Evolutionary conservation across 768 basidiomycete species (phyloP).

Genomic region (Xerocomellus dryophilus): DNA sequence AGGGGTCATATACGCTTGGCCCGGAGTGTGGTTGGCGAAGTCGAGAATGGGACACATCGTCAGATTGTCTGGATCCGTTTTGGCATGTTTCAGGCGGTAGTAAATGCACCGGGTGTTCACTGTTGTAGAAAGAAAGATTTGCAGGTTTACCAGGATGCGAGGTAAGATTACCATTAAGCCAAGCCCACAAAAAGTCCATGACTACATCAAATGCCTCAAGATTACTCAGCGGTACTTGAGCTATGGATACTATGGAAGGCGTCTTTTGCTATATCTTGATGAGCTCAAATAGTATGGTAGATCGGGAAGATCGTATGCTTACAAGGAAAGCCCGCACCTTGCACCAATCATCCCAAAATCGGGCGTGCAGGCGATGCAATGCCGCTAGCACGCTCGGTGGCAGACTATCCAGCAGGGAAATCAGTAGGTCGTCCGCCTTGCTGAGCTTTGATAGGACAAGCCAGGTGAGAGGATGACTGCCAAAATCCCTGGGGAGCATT

Average conservation of each 20-base stretch:
- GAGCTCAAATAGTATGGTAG: neutral
- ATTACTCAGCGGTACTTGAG: neutral
- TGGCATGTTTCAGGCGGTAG: conserved; percentile 50
- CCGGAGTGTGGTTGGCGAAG: conserved; percentile 75
- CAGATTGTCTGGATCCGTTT: conserved; percentile 66
- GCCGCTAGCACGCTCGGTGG: conserved; percentile 46
- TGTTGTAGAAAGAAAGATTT: conserved; percentile 28
- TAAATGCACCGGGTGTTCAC: conserved; percentile 93
- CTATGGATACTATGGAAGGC: neutral
- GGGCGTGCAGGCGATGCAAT: conserved; percentile 41
- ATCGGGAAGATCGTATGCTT: conserved; percentile 16
- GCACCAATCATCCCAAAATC: conserved; percentile 61
- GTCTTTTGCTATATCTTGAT: conserved; percentile 5
- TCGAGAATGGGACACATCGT: conserved; percentile 89
- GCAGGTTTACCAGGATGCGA: conserved; percentile 3
- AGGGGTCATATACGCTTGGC: conserved; percentile 44
- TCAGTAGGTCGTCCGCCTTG: conserved; percentile 15
- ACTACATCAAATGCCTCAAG: conserved; percentile 7
- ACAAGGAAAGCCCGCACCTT: conserved; percentile 53
- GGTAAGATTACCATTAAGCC: conserved; percentile 73
- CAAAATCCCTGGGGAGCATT: conserved; percentile 69
- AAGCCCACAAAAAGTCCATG: conserved; percentile 76
- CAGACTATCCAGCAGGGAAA: conserved; percentile 40
- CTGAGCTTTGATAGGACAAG: conserved; percentile 33
- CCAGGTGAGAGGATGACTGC: conserved; percentile 83